Evolutionary conservation across 495 filamentous ascomycete species (phyloP).

Genomic region (Aspergillus saccharolyticus): DNA sequence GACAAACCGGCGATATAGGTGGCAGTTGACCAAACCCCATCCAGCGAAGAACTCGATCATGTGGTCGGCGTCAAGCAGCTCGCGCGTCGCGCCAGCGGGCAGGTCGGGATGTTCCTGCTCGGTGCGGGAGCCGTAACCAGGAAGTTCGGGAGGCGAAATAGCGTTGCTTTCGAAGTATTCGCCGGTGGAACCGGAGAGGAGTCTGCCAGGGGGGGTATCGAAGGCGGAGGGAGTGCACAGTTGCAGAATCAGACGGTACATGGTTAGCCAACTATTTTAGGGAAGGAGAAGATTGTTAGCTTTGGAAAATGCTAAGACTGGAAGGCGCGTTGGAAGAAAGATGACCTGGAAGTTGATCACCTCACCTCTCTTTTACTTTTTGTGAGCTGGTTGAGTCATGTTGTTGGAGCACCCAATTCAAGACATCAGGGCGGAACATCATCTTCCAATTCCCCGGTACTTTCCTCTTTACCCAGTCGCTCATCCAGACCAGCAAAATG

Average conservation of each 20-base stretch:
- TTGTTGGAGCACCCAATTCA: slow-evolving; percentile 32
- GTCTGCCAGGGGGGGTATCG: slow-evolving; percentile 2
- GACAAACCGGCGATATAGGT: slow-evolving; percentile 31
- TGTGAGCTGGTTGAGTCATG: slow-evolving; percentile 12
- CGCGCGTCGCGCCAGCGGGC: slow-evolving; percentile 19
- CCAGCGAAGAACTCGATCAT: slow-evolving; percentile 43
- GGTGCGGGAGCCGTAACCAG: slow-evolving; percentile 19
- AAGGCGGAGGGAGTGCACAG: slow-evolving; percentile 13
- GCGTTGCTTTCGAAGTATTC: slow-evolving; percentile 16
- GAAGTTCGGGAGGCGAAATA: slow-evolving; percentile 20
- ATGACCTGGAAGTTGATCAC: background rate
- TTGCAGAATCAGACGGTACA: slow-evolving; percentile 27
- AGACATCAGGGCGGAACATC: slow-evolving; percentile 36
- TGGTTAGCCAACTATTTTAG: slow-evolving; percentile 21
- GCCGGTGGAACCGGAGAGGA: slow-evolving; percentile 13
- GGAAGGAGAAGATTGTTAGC: slow-evolving; percentile 1
- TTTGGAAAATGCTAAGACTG: background rate
- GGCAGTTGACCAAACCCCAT: slow-evolving; percentile 31
- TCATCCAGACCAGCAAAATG: slow-evolving; percentile 56
- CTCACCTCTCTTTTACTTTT: slow-evolving; percentile 21
- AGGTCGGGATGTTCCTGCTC: slow-evolving; percentile 17
- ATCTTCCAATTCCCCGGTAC: slow-evolving; percentile 33
- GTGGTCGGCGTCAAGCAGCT: slow-evolving; percentile 30
- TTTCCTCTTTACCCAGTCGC: slow-evolving; percentile 16
- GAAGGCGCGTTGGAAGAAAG: background rate